Evolutionary conservation across 331 rosid species (phyloP), one percentile per base, ranked within the genome.

Genomic region (Acacia pycnantha): DNA sequence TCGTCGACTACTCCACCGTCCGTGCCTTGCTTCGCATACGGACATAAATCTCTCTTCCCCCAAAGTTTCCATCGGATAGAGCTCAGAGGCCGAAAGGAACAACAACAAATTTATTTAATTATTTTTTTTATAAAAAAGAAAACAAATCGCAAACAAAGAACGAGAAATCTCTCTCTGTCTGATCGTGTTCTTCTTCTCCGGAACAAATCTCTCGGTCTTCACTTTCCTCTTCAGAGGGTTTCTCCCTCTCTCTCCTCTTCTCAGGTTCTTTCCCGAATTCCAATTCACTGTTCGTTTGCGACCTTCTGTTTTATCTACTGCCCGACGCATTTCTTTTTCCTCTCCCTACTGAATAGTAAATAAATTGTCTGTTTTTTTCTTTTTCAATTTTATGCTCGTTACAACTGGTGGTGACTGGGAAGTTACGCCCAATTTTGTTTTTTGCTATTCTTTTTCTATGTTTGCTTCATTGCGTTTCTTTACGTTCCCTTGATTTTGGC

Each of bases 241-340:
- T 62, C 54, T 11, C 54, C 8, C 37, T 13, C 75, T 43, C 74
- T 70, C 74, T 41, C 74, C 47, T 48, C 22, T 29, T 12, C n/a
- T 85, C 53, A 80, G 84, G 88, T 89, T 74, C 76, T 56, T 84
- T 86, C 79, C 74, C 71, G 46, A 58, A 75, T 81, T 84, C 44
- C 87, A 65, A 75, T 86, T 83, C 48, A 51, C 31, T 74, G 3
- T 44, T 41, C 80, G 69, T 44, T 82, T 77, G 66, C 67, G n/a
- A 51, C 37, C 76, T 74, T 67, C 62, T 19, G 37, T 27, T 74
- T 70, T 33, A 3, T 33, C 44, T 73, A 50, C 41, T 76, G 4
- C 31, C 44, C 37, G 18, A 56, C 41, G 12, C 82, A 53, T 70
- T 76, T 66, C 8, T 43, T 33, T 46, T 0, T 22, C n/a, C 19